Base-by-base conservation (phyloP, 2,329 filamentous ascomycete genomes). In the Verticillium isaacii region DNA sequence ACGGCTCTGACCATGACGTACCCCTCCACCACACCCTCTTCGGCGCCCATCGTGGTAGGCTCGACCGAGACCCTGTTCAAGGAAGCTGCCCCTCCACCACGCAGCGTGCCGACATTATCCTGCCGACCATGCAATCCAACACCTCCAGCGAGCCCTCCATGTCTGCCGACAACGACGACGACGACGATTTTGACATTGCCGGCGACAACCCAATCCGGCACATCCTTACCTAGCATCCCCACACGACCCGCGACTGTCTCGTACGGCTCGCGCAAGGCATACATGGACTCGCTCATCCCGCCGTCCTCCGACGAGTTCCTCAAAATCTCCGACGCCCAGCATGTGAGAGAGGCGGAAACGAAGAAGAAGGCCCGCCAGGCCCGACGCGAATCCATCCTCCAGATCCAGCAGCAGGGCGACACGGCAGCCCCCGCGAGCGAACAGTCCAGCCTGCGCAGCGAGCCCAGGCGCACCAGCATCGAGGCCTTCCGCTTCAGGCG, bases 201-300 rank as follows among this genome's bases (percentile, higher is more conserved):
- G 39, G 39, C 45, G 45, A 50, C 45, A 14, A 11, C 19, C n/a
- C 19, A 60, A 23, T 55, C 45, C n/a, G n/a, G 19, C 12, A 7
- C 19, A 34, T 59, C 58, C n/a, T 34, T 15, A 17, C 60, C 57
- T 52, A 60, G 57, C 57, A 58, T 58, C 25, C 9, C 57, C n/a
- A 29, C 23, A 15, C 34, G 23, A 29, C n/a, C 45, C 0, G n/a
- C 45, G 19, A 14, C 19, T 23, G 45, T 25, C 25, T 58, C 41
- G 5, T 58, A 60, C 60, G 60, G 59, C 23, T 70, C 68, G 41
- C 72, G 69, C 57, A 75, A 78, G 65, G 72, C 77, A 63, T 85
- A 85, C 68, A 75, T 85, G 72, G 80, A 82, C 61, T 80, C 80
- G 11, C 72, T 85, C 12, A 73, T 79, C 23, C 75, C 78, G 54